Evolutionary conservation across 176 grass and related monocot species (phyloP), one percentile per base, ranked within the genome.

Genomic region (Oryza coarctata): DNA sequence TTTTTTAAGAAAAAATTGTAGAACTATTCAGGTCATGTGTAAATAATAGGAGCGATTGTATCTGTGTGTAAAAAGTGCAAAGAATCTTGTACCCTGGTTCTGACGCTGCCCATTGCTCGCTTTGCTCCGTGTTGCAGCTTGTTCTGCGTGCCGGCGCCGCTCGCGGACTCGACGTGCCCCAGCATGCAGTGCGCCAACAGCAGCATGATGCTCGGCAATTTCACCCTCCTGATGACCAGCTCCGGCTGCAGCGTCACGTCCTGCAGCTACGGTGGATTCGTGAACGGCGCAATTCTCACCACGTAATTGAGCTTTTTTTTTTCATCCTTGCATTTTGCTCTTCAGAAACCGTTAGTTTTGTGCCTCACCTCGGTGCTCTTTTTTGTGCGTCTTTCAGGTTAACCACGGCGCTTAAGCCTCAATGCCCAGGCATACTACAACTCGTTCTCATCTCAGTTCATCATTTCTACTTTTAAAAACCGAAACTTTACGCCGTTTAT

Each of bases 131-230:
- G 39, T 30, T 65, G 49, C 86, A 97, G 94, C 32, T 35, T 97
- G 79, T 97, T 92, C 83, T 97, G 94, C 77, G 82, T 87, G 38
- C 94, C 94, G 52, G 94, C 92, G 68, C 89, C 94, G 22, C 9
- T 92, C 50, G 90, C 90, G 32, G 89, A 83, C 69, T 38, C 90
- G 72, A 71, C 85, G 70, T 97, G 94, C 78, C 91, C 92, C 2
- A 97, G 73, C 85, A 94, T 97, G 92, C 94, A 94, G 88, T 97
- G 94, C 85, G 55, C 70, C 73, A 88, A 82, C 70, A 94, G 89
- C 80, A 94, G 45, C 84, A 77, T 97, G 73, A 74, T 90, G 85
- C 86, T 94, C 44, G 94, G 94, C 74, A 87, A 97, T 77, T 81
- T 71, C 77, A 94, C 89, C 1, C 70, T 87, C 28, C 66, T 89